phyloP scores from a whole-genome alignment of 805 yeast species.

The Priceomyces fermenticarens region DNA sequence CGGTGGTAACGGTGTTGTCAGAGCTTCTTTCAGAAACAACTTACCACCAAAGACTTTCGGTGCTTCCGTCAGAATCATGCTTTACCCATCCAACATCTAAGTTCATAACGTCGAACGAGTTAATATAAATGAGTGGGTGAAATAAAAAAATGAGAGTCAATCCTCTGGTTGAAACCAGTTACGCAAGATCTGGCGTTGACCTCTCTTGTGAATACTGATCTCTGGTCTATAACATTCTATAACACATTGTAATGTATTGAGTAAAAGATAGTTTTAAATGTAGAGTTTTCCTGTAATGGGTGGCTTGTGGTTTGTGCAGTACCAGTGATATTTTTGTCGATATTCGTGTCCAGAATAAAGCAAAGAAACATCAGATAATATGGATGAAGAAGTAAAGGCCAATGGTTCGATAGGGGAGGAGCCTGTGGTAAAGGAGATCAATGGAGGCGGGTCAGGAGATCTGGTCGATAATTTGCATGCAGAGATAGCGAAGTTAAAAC shows the following conservation, averaged over 20 bases:
- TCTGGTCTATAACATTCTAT: constrained; percentile 5
- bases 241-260: constrained; percentile 5
- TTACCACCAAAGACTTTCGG: constrained; percentile 99
- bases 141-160: background rate
- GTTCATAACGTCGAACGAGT: constrained; percentile 12
- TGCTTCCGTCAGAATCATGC: constrained; percentile 99
- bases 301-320: too few relatives aligned
- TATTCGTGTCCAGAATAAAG: too few relatives aligned
- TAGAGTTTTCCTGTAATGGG: background rate
- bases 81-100: constrained; percentile 99
- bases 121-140: constrained; percentile 5
- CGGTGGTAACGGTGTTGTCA: constrained; percentile 97
- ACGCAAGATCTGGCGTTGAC: background rate
- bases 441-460: background rate
- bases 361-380: too few relatives aligned
- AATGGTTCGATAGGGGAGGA: too few relatives aligned
- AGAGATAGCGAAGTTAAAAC: constrained; percentile 3
- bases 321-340: too few relatives aligned
- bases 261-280: constrained; percentile 1
- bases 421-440: background rate
- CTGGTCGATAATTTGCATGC: background rate
- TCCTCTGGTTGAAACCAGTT: too few relatives aligned
- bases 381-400: too few relatives aligned
- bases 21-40: constrained; percentile 99
- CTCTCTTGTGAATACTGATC: constrained; percentile 3